phyloP scores from a whole-genome alignment of 495 filamentous ascomycete species.

The Tuber brumale region DNA sequence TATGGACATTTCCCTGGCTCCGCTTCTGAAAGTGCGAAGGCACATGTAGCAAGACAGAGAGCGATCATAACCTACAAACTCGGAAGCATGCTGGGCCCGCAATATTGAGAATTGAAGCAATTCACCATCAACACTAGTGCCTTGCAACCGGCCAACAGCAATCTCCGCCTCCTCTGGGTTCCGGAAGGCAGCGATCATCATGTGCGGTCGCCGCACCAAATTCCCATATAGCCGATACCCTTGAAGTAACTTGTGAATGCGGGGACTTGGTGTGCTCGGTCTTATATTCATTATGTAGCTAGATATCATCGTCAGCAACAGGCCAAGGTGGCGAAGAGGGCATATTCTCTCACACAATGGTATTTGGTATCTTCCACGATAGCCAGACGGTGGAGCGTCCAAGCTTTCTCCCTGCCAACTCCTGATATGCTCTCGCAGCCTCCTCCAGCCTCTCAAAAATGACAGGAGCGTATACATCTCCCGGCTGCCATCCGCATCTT shows the following conservation, averaged over 20 bases:
- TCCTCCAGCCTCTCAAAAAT: neutral
- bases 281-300: neutral
- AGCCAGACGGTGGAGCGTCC: neutral
- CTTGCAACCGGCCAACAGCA: neutral
- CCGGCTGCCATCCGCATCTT: neutral
- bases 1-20: neutral
- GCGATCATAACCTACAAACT: conserved; percentile 1
- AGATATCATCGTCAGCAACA: neutral
- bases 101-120: neutral
- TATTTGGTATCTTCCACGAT: neutral
- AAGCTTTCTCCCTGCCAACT: neutral
- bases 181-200: conserved; percentile 1
- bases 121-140: neutral
- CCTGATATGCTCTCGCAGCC: neutral
- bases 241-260: neutral
- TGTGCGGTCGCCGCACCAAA: conserved; percentile 1
- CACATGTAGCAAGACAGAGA: neutral
- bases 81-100: neutral
- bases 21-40: neutral
- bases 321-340: neutral
- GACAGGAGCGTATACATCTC: neutral
- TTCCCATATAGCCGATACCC: neutral
- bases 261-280: neutral
- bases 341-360: neutral
- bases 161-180: neutral